Evolutionary conservation across 768 basidiomycete genomes (phyloP).

Genomic region (Tylopilus cervinicoccineus): DNA sequence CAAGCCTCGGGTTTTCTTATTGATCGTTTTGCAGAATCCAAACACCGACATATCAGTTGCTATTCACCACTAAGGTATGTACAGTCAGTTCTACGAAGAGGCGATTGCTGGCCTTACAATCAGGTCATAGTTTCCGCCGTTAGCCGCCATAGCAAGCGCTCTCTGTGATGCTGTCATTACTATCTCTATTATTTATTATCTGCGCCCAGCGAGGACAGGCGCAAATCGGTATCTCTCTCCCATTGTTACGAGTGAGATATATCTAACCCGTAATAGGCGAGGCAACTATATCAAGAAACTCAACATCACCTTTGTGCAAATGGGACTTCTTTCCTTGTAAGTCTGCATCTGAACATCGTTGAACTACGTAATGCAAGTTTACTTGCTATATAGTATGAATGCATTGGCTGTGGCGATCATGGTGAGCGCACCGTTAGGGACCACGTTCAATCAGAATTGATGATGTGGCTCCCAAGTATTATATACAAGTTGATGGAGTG

Average conservation of each 20-base stretch:
- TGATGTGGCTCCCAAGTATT: conserved; percentile 13
- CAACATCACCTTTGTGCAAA: not conserved
- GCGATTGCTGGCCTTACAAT: not conserved
- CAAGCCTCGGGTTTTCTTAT: too few species aligned
- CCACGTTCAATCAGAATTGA: not conserved
- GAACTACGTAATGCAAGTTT: not conserved
- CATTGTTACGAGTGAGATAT: not conserved
- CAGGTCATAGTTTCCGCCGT: conserved; percentile 2
- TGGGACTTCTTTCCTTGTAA: not conserved
- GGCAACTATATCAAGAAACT: conserved; percentile 9
- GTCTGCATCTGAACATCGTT: not conserved
- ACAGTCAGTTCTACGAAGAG: too few species aligned
- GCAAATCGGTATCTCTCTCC: not conserved
- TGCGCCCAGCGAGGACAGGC: not conserved
- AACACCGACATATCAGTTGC: conserved; percentile 1
- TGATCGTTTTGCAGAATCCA: conserved; percentile 6
- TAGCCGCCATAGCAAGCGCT: conserved; percentile 14
- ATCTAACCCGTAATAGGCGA: not conserved
- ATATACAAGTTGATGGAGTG: conserved; percentile 1
- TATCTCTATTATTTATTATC: conserved; percentile 5
- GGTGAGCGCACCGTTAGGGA: conserved; percentile 4
- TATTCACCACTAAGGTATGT: conserved; percentile 6
- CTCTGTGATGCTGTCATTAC: conserved; percentile 22
- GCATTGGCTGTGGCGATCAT: conserved; percentile 6
- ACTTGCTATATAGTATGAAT: conserved; percentile 4